Evolutionary conservation across 371 early-diverging fungal species (phyloP), one percentile per base, ranked within the genome.

Genomic region (Rhizopus delemar): DNA sequence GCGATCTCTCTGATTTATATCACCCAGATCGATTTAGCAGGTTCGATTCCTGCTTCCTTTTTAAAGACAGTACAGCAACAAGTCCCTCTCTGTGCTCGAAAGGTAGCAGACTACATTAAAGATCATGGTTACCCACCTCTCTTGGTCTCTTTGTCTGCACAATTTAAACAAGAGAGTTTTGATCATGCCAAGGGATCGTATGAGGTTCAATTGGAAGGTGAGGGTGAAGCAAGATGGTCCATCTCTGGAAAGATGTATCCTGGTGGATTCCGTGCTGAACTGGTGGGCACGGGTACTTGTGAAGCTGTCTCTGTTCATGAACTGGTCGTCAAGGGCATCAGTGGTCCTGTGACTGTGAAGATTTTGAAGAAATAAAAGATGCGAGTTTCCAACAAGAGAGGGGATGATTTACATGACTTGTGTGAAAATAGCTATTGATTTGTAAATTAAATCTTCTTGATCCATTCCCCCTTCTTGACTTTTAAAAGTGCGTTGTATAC

Each of bases 71-170:
- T 77, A 3, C 68, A 73, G 9, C 68, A 66, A n/a, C 80, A 77
- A 38, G 73, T 75, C 3, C 77, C 80, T 29, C 62, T 75, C 51
- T 80, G 80, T 51, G 75, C 78, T 41, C 73, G 76, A 9, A 60
- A 63, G 41, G 75, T 80, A 2, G 72, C 61, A 4, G 65, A 74
- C 2, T 80, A 80, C 52, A 45, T 67, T 43, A n/a, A 64, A 4
- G 62, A 62, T 6, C 46, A 72, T 29, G 77, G 77, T 1, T 77
- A 61, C 52, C 69, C 77, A 4, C 77, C 80, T 12, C 46, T 56
- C n/a, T 35, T 53, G 9, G 1, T n/a, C 6, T 46, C 32, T 1
- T 50, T 57, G 41, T 54, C 66, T n/a, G 70, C 59, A 8, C 29
- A 15, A 2, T 70, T 70, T 50, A 63, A 63, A 46, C 11, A 35